These are phyloP conservation scores for Paramecium tetraurelia DNA, from an alignment of 73 alveolate genomes.

Conservation along the genomic window DNA sequence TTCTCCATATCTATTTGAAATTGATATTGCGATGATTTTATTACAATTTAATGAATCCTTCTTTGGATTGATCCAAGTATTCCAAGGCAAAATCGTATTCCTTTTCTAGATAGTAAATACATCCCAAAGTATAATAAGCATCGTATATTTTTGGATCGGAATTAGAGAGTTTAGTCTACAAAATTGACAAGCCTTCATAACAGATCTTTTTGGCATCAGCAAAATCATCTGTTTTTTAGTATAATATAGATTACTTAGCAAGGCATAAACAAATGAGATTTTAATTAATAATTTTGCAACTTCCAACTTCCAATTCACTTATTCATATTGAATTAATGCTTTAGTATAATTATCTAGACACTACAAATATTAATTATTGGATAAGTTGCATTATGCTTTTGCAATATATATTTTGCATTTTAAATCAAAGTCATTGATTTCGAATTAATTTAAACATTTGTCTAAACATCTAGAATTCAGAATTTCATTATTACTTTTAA, in stretches of 20 bases:
- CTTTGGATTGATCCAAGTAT: not conserved
- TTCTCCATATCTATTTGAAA: not conserved
- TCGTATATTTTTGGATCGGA: not conserved
- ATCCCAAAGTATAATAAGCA: not conserved
- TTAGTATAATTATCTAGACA: not conserved
- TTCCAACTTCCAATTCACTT: constrained; percentile 22
- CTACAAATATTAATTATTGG: not conserved
- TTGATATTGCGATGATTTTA: not conserved
- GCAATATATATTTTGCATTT: not conserved
- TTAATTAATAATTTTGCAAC: not conserved
- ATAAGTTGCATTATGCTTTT: not conserved
- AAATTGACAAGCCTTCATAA: not conserved
- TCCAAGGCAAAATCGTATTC: not conserved
- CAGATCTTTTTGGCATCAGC: constrained; percentile 33
- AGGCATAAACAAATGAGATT: constrained; percentile 8
- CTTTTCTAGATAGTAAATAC: not conserved
- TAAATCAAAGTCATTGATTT: constrained; percentile 38
- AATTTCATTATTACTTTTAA: not conserved
- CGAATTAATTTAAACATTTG: constrained; percentile 13
- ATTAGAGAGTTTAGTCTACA: not conserved
- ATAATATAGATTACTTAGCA: not conserved
- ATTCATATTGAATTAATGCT: constrained; percentile 8
- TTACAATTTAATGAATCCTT: constrained; percentile 12
- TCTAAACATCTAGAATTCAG: not conserved
- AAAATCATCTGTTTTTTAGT: not conserved